Conservation (phyloP, 306 rosid species). For the Vachellia pachyceras region DNA sequence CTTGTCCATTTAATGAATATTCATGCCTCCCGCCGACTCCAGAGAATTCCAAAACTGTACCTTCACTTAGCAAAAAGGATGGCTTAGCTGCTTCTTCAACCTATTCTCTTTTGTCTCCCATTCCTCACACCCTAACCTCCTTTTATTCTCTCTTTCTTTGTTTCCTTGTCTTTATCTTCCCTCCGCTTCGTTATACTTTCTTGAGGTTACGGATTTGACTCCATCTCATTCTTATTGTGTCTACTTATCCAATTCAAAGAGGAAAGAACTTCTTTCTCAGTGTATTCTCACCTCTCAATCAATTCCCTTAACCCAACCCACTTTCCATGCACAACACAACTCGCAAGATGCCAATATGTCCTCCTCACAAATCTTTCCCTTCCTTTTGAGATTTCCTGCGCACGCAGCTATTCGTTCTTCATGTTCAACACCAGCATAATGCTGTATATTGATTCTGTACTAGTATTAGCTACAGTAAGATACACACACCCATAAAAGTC, state of each 20-base stretch:
- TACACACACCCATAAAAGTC: not conserved
- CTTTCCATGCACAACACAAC: not conserved
- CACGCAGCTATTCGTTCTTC: not conserved
- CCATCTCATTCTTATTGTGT: too few species aligned
- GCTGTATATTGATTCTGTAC: not conserved
- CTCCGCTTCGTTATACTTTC: not conserved
- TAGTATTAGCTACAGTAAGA: not conserved
- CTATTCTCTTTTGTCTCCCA: conserved; percentile 35
- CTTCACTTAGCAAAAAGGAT: not conserved
- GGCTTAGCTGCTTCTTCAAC: not conserved
- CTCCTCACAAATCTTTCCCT: too few species aligned
- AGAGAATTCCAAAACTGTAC: conserved; percentile 45
- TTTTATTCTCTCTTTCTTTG: not conserved
- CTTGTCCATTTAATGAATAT: conserved; percentile 2
- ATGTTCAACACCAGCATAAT: not conserved
- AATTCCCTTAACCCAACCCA: not conserved
- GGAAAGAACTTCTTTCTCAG: too few species aligned
- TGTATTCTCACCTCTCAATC: not conserved
- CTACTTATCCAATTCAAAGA: too few species aligned
- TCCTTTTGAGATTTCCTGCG: not conserved
- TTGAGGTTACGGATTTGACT: too few species aligned
- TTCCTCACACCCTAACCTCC: not conserved
- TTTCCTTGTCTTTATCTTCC: too few species aligned
- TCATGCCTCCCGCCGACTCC: not conserved
- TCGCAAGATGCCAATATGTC: not conserved